Conservation (phyloP, 176 grass and related monocot genomes). For the Carex myosuroides region DNA sequence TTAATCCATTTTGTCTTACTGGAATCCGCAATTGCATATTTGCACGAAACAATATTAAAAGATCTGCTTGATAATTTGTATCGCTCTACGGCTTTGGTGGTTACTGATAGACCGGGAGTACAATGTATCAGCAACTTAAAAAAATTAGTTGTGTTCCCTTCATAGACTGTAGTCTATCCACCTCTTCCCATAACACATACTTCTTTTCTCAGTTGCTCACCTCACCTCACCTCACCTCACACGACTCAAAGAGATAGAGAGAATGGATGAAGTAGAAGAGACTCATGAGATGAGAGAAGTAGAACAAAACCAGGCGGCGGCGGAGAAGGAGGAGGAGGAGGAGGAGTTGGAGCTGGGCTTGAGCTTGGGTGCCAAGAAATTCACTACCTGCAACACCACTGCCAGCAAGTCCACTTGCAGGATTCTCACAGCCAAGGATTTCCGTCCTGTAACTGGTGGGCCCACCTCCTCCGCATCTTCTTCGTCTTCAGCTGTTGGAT, state of each 20-base stretch:
- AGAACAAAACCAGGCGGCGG: background rate
- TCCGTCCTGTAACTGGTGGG: slow-evolving; percentile 25
- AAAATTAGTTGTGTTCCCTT: background rate
- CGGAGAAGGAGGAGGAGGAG: background rate
- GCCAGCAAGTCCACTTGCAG: slow-evolving; percentile 34
- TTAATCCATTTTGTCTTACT: too few species aligned
- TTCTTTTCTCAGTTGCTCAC: background rate
- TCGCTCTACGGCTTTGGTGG: background rate
- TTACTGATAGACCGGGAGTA: background rate
- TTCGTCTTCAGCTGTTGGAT: background rate
- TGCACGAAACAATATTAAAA: too few species aligned
- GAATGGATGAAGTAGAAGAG: slow-evolving; percentile 39
- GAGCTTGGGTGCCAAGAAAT: slow-evolving; percentile 52
- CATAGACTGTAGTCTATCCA: background rate
- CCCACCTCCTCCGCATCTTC: slow-evolving; percentile 33
- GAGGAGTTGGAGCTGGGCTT: slow-evolving; percentile 56
- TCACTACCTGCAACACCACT: background rate
- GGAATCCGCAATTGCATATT: too few species aligned
- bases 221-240: background rate
- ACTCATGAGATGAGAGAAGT: background rate
- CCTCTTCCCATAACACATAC: background rate
- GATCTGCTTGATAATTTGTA: too few species aligned
- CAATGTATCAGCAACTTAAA: background rate
- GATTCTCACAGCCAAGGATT: slow-evolving; percentile 58
- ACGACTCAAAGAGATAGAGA: background rate